phyloP scores from a whole-genome alignment of 176 grass and related monocot genomes.

The Juncus inflexus region DNA sequence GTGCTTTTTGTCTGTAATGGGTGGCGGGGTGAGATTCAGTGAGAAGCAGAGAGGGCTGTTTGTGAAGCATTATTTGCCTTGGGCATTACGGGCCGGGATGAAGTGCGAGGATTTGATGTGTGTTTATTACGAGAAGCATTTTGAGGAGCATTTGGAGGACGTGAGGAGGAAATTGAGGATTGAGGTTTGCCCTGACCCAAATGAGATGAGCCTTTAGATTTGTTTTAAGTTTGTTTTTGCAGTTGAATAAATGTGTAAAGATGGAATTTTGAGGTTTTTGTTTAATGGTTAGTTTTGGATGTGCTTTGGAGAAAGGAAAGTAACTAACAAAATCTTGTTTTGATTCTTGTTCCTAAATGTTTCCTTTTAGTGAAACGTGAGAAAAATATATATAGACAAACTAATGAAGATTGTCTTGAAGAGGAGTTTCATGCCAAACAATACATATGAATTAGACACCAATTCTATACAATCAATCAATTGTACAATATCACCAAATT shows the following conservation, averaged over 20 bases:
- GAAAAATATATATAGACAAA: no score
- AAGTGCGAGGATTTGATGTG: conserved; percentile 72
- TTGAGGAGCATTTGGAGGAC: conserved; percentile 69
- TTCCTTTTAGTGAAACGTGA: no score
- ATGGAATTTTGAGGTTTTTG: no score
- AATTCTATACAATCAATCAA: no score
- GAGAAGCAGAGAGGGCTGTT: conserved; percentile 65
- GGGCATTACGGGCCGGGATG: conserved; percentile 61
- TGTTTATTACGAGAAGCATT: conserved; percentile 93
- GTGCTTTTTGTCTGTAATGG: conserved; percentile 76
- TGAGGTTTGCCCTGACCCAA: conserved; percentile 41
- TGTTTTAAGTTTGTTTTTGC: not conserved
- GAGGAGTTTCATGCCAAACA: not conserved
- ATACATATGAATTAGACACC: not conserved
- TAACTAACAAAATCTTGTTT: no score
- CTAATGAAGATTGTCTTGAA: no score
- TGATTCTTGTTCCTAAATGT: no score
- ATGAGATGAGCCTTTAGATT: conserved; percentile 31
- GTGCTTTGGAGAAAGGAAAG: no score
- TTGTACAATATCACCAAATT: no score
- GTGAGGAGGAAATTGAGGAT: conserved; percentile 78
- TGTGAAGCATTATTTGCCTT: conserved; percentile 77
- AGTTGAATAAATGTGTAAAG: not conserved
- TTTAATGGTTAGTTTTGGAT: no score
- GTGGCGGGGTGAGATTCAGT: conserved; percentile 74